Evolutionary conservation across 2,329 filamentous ascomycete genomes (phyloP).

Genomic region (Colletotrichum godetiae): DNA sequence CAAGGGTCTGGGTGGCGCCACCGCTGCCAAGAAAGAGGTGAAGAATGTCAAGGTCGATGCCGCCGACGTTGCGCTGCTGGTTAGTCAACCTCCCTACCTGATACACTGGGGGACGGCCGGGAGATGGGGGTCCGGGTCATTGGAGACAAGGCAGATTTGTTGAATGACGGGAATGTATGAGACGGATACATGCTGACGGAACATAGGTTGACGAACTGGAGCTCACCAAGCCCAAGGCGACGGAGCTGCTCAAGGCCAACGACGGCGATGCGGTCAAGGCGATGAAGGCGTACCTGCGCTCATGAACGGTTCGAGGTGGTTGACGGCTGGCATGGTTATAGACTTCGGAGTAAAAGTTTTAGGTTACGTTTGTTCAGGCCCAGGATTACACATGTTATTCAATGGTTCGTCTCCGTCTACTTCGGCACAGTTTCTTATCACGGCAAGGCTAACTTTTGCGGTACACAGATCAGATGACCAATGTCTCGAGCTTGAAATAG

Average conservation of each 20-base stretch:
- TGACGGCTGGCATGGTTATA: neutral
- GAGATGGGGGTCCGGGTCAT: neutral
- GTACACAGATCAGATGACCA: neutral
- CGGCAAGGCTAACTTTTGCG: neutral
- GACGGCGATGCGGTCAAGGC: conserved; percentile 78
- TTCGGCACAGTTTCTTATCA: neutral
- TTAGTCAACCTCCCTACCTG: conserved; percentile 50
- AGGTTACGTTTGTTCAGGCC: conserved; percentile 8
- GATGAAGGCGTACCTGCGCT: conserved; percentile 66
- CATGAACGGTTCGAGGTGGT: conserved; percentile 28
- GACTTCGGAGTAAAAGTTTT: neutral
- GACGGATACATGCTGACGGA: neutral
- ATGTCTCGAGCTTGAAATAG: neutral
- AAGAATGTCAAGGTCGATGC: conserved; percentile 80
- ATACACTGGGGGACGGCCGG: neutral
- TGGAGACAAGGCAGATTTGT: neutral
- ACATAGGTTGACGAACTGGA: conserved; percentile 76
- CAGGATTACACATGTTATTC: conserved; percentile 14
- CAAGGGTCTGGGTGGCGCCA: conserved; percentile 65
- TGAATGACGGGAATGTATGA: neutral
- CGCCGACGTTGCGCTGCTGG: conserved; percentile 76
- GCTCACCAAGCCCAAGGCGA: conserved; percentile 76
- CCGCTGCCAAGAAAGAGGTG: conserved; percentile 51
- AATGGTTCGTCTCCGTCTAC: conserved; percentile 11
- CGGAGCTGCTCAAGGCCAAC: conserved; percentile 77